These are phyloP conservation scores for Marasmius sp. DNA, from an alignment of 1,284 basidiomycete species.

Conservation along the genomic window DNA sequence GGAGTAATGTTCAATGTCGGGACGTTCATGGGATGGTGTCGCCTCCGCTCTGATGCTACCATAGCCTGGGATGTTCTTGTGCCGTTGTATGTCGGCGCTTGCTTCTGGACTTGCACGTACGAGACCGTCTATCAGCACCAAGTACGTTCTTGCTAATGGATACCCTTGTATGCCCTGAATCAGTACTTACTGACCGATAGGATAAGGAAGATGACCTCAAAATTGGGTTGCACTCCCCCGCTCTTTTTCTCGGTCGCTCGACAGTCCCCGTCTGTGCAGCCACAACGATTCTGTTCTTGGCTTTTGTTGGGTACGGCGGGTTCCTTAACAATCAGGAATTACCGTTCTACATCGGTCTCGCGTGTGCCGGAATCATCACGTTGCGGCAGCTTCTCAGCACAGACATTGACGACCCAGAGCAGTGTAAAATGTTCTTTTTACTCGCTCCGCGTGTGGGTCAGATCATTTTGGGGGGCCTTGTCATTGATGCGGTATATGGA, in stretches of 20 bases:
- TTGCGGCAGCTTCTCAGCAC: constrained; percentile 12
- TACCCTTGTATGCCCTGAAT: too few relatives aligned
- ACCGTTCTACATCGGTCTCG: constrained; percentile 18
- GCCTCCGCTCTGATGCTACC: constrained; percentile 20
- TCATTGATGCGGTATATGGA: constrained; percentile 11
- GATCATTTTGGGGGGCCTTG: constrained; percentile 18
- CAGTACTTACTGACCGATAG: too few relatives aligned
- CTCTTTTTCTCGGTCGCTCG: constrained; percentile 19
- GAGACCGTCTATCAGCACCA: constrained; percentile 32
- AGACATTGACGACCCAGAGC: constrained; percentile 18
- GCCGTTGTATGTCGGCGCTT: constrained; percentile 25
- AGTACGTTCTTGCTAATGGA: constrained; percentile 12
- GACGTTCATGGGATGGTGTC: constrained; percentile 32
- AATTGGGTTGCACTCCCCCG: constrained; percentile 26
- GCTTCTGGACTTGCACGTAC: constrained; percentile 30
- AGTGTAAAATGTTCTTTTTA: constrained; percentile 20
- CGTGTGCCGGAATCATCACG: constrained; percentile 10
- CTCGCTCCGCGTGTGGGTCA: constrained; percentile 19
- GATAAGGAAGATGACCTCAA: constrained; percentile 26
- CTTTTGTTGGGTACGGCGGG: constrained; percentile 20
- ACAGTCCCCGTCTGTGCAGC: constrained; percentile 23
- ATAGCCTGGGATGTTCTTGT: constrained; percentile 24
- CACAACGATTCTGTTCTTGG: constrained; percentile 21
- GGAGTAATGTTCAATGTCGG: constrained; percentile 34
- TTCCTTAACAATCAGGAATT: constrained; percentile 21